Conservation (phyloP, 176 grass and related monocot genomes). For the Carex myosuroides region DNA sequence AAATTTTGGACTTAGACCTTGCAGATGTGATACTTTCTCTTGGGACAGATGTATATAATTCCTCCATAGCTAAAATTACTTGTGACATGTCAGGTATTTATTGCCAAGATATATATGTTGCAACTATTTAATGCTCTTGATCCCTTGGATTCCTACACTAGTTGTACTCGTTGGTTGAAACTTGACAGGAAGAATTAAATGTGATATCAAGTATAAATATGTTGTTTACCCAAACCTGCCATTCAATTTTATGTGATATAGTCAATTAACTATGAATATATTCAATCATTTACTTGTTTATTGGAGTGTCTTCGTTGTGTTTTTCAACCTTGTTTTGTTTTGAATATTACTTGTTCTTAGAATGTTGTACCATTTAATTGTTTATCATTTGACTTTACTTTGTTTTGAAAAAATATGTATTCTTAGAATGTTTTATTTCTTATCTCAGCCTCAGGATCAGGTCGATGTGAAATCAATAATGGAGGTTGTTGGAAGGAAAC, state of each 20-base stretch:
- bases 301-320: neutral
- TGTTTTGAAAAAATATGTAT: neutral
- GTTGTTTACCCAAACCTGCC: neutral
- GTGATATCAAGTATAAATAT: neutral
- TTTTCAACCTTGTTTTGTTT: neutral
- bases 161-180: neutral
- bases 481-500: conserved; percentile 94
- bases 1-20: neutral
- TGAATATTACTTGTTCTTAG: neutral
- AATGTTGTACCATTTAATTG: neutral
- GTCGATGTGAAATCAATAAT: conserved; percentile 80
- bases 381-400: neutral
- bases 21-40: neutral
- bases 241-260: neutral
- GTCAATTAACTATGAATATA: too few species aligned
- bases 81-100: neutral
- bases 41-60: neutral
- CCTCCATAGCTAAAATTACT: neutral
- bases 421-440: neutral
- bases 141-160: neutral
- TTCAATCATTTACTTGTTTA: neutral
- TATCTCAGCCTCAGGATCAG: conserved; percentile 69
- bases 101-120: neutral
- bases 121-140: neutral
- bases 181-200: neutral